A percentile compares a stretch with the other conserved stretches of the same genome.
These are phyloP conservation scores for Grigorovia humatica DNA, from an alignment of 805 yeast species.

Conservation along the genomic window DNA sequence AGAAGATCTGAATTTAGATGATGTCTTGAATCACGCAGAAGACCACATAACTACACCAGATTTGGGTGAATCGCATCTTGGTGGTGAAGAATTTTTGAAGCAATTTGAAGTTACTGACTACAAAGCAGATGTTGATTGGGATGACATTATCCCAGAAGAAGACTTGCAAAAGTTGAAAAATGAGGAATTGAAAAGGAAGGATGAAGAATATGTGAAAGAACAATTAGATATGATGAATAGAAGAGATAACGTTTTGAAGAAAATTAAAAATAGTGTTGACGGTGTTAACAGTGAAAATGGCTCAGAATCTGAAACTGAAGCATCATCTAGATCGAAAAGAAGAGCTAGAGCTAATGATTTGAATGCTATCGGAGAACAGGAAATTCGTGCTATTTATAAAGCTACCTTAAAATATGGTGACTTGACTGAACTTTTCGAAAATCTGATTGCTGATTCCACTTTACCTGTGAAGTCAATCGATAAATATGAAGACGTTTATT, in stretches of 20 bases:
- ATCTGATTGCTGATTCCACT: constrained; percentile 80
- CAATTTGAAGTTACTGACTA: constrained; percentile 98
- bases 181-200: constrained; percentile 77
- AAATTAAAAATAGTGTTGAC: constrained; percentile 36
- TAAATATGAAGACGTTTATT: constrained; percentile 60
- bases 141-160: constrained; percentile 94
- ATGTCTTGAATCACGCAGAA: constrained; percentile 92
- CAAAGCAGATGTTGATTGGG: constrained; percentile 98
- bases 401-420: constrained; percentile 78
- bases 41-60: constrained; percentile 96
- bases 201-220: constrained; percentile 77
- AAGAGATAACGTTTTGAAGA: constrained; percentile 63
- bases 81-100: constrained; percentile 93
- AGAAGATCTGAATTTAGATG: constrained; percentile 91
- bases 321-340: constrained; percentile 30
- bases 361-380: constrained; percentile 67
- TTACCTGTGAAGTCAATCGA: constrained; percentile 78
- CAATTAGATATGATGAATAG: constrained; percentile 83
- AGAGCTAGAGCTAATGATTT: constrained; percentile 35
- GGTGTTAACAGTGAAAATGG: constrained; percentile 29
- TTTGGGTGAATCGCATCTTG: constrained; percentile 91
- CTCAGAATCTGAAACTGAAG: constrained; percentile 31
- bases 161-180: constrained; percentile 82
- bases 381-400: constrained; percentile 74
- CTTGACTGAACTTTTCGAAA: constrained; percentile 66